Conservation (phyloP, 2,329 filamentous ascomycete species). For the Dactylellina sp. region DNA sequence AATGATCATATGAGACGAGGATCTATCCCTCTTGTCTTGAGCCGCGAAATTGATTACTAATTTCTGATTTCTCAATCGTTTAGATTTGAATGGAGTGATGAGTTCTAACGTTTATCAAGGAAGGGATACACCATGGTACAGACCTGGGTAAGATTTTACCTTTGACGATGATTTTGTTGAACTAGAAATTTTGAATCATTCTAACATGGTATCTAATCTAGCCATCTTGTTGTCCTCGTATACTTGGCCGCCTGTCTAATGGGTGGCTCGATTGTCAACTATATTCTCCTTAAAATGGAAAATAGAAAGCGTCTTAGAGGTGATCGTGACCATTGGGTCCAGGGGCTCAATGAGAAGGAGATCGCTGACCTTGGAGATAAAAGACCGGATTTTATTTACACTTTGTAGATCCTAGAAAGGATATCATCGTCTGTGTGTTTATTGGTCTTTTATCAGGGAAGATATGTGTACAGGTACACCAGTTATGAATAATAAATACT, state of each 20-base stretch:
- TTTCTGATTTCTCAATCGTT: constrained; percentile 69
- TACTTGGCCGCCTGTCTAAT: constrained; percentile 78
- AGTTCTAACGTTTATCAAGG: constrained; percentile 61
- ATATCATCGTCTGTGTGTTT: neutral
- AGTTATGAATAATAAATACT: too few relatives aligned
- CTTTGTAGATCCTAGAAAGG: constrained; percentile 15
- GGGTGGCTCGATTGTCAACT: constrained; percentile 76
- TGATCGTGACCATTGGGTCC: constrained; percentile 72
- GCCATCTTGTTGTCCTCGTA: constrained; percentile 77
- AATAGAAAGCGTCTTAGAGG: constrained; percentile 76
- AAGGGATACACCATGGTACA: constrained; percentile 46
- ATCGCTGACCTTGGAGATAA: constrained; percentile 72
- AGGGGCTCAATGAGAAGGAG: constrained; percentile 74
- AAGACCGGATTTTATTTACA: constrained; percentile 54
- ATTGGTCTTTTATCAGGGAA: too few relatives aligned
- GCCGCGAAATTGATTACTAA: constrained; percentile 1
- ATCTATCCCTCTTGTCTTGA: neutral
- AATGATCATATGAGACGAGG: neutral
- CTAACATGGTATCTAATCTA: constrained; percentile 65
- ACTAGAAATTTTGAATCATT: neutral
- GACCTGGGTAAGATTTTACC: constrained; percentile 35
- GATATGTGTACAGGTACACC: too few relatives aligned
- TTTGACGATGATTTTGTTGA: neutral
- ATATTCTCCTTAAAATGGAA: constrained; percentile 73
- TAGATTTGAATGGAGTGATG: constrained; percentile 89